Percentiles rank a stretch among this genome's conserved stretches.
Conservation (phyloP, 768 basidiomycete genomes). For the Tylopilus plumbeoviolaceoides region DNA sequence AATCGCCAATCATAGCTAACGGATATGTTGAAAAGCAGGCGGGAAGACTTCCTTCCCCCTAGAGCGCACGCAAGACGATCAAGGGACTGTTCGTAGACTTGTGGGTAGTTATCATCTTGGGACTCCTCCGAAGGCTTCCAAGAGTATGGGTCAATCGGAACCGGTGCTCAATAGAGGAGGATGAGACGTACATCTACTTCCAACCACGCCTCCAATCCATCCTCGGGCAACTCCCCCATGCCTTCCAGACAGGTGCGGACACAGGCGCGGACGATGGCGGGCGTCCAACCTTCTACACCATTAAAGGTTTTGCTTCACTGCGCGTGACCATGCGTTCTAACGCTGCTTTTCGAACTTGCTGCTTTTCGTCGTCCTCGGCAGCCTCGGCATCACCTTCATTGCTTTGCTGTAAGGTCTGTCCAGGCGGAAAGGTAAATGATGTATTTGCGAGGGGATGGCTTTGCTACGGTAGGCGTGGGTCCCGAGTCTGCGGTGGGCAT, state of each 20-base stretch:
- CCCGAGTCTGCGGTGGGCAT: constrained; percentile 55
- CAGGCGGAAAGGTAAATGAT: constrained; percentile 41
- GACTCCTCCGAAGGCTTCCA: constrained; percentile 59
- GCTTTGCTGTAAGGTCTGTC: constrained; percentile 26
- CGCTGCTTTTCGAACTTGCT: too few species aligned
- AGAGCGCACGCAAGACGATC: constrained; percentile 80
- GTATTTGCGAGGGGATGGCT: constrained; percentile 35
- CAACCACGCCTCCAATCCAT: constrained; percentile 56
- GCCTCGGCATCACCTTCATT: too few species aligned
- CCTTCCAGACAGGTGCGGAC: constrained; percentile 78
- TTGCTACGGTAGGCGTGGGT: constrained; percentile 49
- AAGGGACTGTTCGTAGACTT: constrained; percentile 76
- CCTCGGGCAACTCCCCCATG: constrained; percentile 74
- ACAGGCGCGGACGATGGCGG: too few species aligned
- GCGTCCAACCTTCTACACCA: too few species aligned
- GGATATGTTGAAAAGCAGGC: constrained; percentile 73
- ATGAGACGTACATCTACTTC: constrained; percentile 62
- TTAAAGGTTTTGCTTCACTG: too few species aligned
- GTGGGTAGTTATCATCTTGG: constrained; percentile 60
- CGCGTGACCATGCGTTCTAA: too few species aligned
- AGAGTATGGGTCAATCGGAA: not conserved
- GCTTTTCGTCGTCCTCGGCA: too few species aligned
- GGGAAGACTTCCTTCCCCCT: constrained; percentile 75
- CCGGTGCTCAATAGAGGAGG: constrained; percentile 9
- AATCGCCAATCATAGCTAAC: constrained; percentile 79